Conservation (phyloP, 805 yeast species). For the Candida tibetensis region DNA sequence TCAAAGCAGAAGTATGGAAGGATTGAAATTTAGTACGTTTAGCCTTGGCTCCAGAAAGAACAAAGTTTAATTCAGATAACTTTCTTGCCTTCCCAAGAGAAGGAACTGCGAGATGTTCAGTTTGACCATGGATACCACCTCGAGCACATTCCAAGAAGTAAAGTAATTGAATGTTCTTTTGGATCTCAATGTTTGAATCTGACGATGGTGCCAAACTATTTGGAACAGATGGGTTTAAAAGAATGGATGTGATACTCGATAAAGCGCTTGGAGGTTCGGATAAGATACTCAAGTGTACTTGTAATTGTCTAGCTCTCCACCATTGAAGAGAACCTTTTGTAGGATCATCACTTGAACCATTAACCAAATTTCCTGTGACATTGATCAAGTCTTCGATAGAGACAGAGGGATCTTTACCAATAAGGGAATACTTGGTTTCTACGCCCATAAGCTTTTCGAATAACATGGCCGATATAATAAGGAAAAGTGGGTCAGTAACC, state of each 20-base stretch:
- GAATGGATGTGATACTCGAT: slow-evolving; percentile 38
- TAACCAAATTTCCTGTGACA: slow-evolving; percentile 8
- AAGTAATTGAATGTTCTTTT: slow-evolving; percentile 40
- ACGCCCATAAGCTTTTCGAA: slow-evolving; percentile 45
- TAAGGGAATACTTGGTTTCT: slow-evolving; percentile 35
- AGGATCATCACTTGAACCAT: slow-evolving; percentile 20
- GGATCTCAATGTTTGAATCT: slow-evolving; percentile 26
- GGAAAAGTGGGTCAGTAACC: slow-evolving; percentile 33
- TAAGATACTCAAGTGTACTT: slow-evolving; percentile 60
- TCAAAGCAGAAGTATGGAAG: slow-evolving; percentile 65
- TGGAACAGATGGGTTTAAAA: slow-evolving; percentile 35
- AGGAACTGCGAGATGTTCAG: slow-evolving; percentile 60
- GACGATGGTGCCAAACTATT: slow-evolving; percentile 28
- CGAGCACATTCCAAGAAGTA: slow-evolving; percentile 70
- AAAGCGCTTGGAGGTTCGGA: slow-evolving; percentile 58
- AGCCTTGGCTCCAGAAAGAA: slow-evolving; percentile 85
- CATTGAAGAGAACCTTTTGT: slow-evolving; percentile 53
- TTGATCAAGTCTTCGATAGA: slow-evolving; percentile 27
- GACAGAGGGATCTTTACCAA: slow-evolving; percentile 24
- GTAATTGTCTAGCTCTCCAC: slow-evolving; percentile 75
- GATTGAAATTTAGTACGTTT: slow-evolving; percentile 81
- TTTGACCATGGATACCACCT: slow-evolving; percentile 55
- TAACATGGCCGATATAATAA: slow-evolving; percentile 27
- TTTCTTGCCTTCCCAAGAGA: slow-evolving; percentile 55
- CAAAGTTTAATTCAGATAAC: slow-evolving; percentile 57